Evolutionary conservation across 129 eudicot species (phyloP), one percentile per base, ranked within the genome.

Genomic region (Erigeron canadensis): DNA sequence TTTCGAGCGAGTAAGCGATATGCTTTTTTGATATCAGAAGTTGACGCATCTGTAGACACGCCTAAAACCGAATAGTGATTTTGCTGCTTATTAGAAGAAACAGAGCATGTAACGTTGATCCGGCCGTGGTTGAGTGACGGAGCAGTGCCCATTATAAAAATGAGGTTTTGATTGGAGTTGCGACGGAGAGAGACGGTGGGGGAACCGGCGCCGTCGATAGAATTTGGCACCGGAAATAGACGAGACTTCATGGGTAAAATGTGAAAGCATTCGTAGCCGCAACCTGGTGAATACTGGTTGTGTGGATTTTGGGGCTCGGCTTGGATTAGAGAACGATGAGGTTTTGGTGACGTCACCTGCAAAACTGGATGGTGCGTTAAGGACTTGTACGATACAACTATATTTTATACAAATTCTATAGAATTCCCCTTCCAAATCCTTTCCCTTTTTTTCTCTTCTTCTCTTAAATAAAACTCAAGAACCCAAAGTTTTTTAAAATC

Each of bases 1-100:
- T 86, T 92, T 65, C 84, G 91, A 74, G 98, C 95, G 42, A 92
- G 96, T 62, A 86, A 80, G 39, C 98, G 96, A 81, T 84, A 92
- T 38, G 98, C 96, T 78, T 71, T 89, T 67, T 92, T 92, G 18
- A 92, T 89, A 65, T 89, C 96, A 16, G 84, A 69, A 18, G 85
- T 11, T 66, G 98, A 73, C 71, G 98, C 91, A 70, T 82, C 78
- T 10, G 81, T 81, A 2, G 91, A 63, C 22, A 92, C 81, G 7
- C 98, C 98, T 43, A 92, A 77, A 37, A 86, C 86, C 23, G 81
- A 67, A 76, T 92, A 92, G 85, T 92, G 96, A 71, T 86, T 88
- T 81, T 78, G 83, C 40, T 76, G 77, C 45, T 81, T 69, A 61
- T 75, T 64, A 54, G 69, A 63, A 73, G 69, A 63, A 73, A 85